Evolutionary conservation across 768 basidiomycete species (phyloP), one percentile per base, ranked within the genome.

Genomic region (Roridomyces roridus): DNA sequence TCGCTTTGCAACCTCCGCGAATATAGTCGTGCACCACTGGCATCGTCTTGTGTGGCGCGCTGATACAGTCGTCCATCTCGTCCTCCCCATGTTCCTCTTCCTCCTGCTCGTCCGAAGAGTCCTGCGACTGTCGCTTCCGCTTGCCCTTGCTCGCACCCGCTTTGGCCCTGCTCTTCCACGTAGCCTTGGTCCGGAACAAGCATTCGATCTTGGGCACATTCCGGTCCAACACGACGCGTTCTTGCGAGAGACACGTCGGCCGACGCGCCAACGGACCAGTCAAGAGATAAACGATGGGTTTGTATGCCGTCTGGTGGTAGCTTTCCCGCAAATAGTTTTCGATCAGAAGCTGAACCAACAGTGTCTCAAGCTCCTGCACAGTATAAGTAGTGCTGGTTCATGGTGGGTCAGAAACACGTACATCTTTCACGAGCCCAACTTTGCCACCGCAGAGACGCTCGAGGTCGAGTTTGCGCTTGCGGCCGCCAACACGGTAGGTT

Each of bases 291-390:
- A 63, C 61, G 39, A 63, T 50, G 5, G 61, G 58, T 6, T 46
- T 46, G 41, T 60, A 61, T 17, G 63, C 55, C 9, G 59, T 60
- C 29, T 34, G 31, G 31, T 34, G 31, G 31, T 34, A 34, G 15
- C 31, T 34, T 34, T 34, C 31, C 31, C 31, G 10, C 6, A 97
- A 74, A 66, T 89, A 92, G 1, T 79, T 76, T 15, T 81, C 69
- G 18, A 90, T 67, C 15, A 91, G 69, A 4, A 98, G 76, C 25
- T 88, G 77, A 11, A 93, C 82, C 20, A 94, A 66, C 17, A 98
- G 78, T 20, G 79, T 74, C 69, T 96, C 94, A 34, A 85, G 77
- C 44, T 93, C 88, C 92, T 96, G 62, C 41, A 41, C 6, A 28
- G 21, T 23, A 54, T 6, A 44, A 59, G 60, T 24, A 51, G 44